A percentile compares a stretch with the other conserved stretches of the same genome.
These are phyloP conservation scores for Coemansia reversa DNA, from an alignment of 192 early-diverging fungal genomes.

Conservation along the genomic window DNA sequence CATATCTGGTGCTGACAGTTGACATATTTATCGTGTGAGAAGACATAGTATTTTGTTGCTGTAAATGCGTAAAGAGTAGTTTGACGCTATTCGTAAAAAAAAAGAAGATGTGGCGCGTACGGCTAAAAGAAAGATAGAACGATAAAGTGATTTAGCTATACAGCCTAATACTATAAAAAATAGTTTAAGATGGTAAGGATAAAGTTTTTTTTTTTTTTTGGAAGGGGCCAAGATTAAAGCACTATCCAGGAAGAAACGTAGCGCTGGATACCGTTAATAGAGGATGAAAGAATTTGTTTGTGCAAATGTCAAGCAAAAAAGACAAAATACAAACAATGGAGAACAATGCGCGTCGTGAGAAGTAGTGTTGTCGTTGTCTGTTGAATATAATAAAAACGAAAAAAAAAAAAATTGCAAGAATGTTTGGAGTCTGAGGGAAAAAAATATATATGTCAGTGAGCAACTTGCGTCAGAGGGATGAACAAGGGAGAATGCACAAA, in stretches of 20 bases:
- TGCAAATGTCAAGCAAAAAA: neutral
- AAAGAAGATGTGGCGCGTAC: neutral
- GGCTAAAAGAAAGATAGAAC: neutral
- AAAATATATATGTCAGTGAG: neutral
- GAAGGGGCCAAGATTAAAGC: neutral
- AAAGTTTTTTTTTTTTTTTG: neutral
- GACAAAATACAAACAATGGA: neutral
- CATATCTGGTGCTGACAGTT: conserved; percentile 25
- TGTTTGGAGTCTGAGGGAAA: neutral
- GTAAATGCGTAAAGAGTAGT: neutral
- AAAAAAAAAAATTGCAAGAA: conserved; percentile 4
- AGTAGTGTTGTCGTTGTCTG: conserved; percentile 1
- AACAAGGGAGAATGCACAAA: neutral
- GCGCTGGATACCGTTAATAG: neutral
- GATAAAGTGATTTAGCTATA: neutral
- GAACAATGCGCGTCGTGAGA: neutral
- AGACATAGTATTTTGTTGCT: conserved; percentile 14
- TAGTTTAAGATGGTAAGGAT: neutral
- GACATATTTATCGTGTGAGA: conserved; percentile 22
- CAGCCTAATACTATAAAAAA: neutral
- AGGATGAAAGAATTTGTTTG: neutral
- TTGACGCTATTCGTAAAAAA: neutral
- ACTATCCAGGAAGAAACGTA: conserved; percentile 3
- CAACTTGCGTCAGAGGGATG: neutral
- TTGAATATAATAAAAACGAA: neutral